Evolutionary conservation across 257 asterid species (phyloP), one percentile per base, ranked within the genome.

Genomic region (Catharanthus roseus): DNA sequence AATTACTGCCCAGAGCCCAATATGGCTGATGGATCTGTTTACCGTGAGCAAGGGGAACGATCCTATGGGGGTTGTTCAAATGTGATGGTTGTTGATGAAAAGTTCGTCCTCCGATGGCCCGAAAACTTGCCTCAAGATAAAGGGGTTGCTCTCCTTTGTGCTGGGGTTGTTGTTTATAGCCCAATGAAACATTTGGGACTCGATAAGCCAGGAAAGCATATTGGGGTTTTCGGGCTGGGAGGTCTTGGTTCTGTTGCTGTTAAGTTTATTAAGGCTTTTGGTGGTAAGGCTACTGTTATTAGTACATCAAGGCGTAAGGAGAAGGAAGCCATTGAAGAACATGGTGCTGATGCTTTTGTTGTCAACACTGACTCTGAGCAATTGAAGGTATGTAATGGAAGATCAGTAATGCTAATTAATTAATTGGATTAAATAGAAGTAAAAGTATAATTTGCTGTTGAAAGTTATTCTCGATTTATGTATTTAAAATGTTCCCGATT

Each of bases 141-240:
- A 12, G 75, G 82, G 6, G 84, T 84, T 34, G 84, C 88, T 8
- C 72, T 85, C 63, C 78, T 85, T 0, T 85, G 89, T 69, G 89
- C 87, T 7, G 89, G 89, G 5, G 70, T 76, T 7, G 82, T 84
- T 44, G 75, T 75, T 23, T 84, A 79, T 76, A 79, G 85, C 38
- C 89, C 87, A 0, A 26, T 85, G 75, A 85, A 67, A 77, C 68
- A 76, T 60, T 74, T 38, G n/a, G 85, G 80, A 19, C 80, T 85
- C 4, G 83, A 77, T 51, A 71, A 82, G 68, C 87, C 86, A 0
- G 86, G 89, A 11, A 53, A 51, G 31, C 70, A 78, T 23, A 74
- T 82, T 3, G 89, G 89, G 2, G 76, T 85, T 19, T 79, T 77
- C 9, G 89, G 89, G 10, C 86, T 85, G 34, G 89, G 89, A 11